Evolutionary conservation across 169 alveolate genomes (phyloP), one percentile per base, ranked within the genome.

Genomic region (Plasmodium berghei): DNA sequence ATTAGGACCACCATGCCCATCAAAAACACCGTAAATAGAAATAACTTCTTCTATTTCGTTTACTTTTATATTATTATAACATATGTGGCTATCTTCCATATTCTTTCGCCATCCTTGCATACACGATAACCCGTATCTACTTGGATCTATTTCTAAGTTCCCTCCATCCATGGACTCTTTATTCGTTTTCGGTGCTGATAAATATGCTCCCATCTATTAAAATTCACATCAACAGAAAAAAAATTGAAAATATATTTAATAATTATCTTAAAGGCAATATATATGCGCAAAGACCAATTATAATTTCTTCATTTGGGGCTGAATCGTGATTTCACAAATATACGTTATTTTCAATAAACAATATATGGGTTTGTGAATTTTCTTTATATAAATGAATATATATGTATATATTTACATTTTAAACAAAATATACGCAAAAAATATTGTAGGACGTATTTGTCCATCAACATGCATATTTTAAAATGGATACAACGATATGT

Each of bases 1-100:
- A 87, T 97, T 98, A 40, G 96, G 95, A 16, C 99, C 99, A 40
- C 99, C 99, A 80, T 98, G 99, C 9, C 99, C 99, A 93, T 98
- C 99, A 93, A 97, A 98, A 16, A 98, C 99, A 34, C 99, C 99
- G 87, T 97, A 98, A 18, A 97, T 55, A 9, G 96, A 92, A 49
- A 95, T 73, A 42, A 89, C 95, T 40, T 91, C 89, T 73, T 64
- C 90, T 42, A 67, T 66, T 59, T 64, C 92, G 16, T 71, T 87
- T 55, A 48, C 16, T 61, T 85, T 85, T 55, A 85, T 52, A 62
- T 85, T 85, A 71, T 62, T 85, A 62, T 72, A 72, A 58, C 91
- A 72, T 28, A 98, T 90, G 59, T 97, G 98, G 28, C 99, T 97
- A 87, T 98, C 99, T 92, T 98, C 99, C 99, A 97, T 96, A 22